Evolutionary conservation across 768 basidiomycete genomes (phyloP).

Genomic region (Phaeolepiota aurea): DNA sequence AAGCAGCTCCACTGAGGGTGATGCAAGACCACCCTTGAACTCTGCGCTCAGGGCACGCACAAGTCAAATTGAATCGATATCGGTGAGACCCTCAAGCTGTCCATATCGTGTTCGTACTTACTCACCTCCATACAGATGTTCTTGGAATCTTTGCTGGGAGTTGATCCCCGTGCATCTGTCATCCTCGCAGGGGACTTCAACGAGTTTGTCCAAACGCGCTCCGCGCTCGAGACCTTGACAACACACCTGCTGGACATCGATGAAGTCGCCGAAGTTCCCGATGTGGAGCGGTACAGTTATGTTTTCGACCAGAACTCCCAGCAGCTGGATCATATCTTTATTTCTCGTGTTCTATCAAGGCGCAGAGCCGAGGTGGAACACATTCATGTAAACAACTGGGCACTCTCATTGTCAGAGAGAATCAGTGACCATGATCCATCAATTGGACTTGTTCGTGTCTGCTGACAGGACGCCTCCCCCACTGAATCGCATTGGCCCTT

Average conservation of each 20-base stretch:
- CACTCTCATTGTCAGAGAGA: slow-evolving; percentile 27
- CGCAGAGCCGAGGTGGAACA: slow-evolving; percentile 44
- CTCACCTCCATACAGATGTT: slow-evolving; percentile 29
- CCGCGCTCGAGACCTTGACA: slow-evolving; percentile 37
- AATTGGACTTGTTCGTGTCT: slow-evolving; percentile 40
- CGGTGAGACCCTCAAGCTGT: slow-evolving; percentile 27
- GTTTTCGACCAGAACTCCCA: slow-evolving; percentile 51
- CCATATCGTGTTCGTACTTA: slow-evolving; percentile 1
- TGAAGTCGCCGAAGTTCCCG: slow-evolving; percentile 35
- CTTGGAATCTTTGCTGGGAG: slow-evolving; percentile 31
- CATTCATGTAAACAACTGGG: slow-evolving; percentile 56
- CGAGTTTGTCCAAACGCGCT: slow-evolving; percentile 45
- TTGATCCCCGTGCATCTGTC: slow-evolving; percentile 37
- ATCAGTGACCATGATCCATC: slow-evolving; percentile 58
- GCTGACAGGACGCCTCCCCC: slow-evolving; percentile 19
- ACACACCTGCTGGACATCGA: slow-evolving; percentile 39
- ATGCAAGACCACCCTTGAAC: slow-evolving; percentile 54
- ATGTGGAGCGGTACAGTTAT: slow-evolving; percentile 52
- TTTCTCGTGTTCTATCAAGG: slow-evolving; percentile 33
- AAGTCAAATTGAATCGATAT: slow-evolving; percentile 39
- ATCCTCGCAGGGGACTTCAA: slow-evolving; percentile 57
- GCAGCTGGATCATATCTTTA: slow-evolving; percentile 52
- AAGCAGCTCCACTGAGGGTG: slow-evolving; percentile 44
- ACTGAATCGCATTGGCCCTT: not conserved
- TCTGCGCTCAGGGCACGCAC: slow-evolving; percentile 36